Base-by-base conservation (phyloP, 352 stramenopile genomes). In the Phytophthora palmivora region DNA sequence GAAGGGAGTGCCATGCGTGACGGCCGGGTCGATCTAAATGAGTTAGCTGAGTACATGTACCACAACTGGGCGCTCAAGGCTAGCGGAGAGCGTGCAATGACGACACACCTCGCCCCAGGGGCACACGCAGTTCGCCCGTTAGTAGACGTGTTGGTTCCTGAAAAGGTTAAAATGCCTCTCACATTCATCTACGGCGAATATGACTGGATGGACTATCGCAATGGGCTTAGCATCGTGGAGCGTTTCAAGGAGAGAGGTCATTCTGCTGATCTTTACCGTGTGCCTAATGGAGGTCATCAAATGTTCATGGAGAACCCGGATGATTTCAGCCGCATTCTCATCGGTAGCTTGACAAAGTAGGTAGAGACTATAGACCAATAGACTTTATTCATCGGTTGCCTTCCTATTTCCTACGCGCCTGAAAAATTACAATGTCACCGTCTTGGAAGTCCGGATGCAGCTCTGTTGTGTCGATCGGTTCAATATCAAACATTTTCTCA, bases 161-260 rank as follows among this genome's bases (percentile, higher is more conserved):
- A 85, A 43, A 63, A 58, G 4, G 69, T 95, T 8, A 71, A 81
- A 48, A 94, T 94, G 87, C 87, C 87, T 19, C 62, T 95, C 14
- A 90, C 84, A 26, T 94, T 95, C 55, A 86, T 95, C 42, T 94
- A 94, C 56, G 83, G 85, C 37, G 79, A 92, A 22, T 84, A 74
- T 26, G 87, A 95, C 69, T 95, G 87, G 87, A 95, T 95, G 87
- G 84, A 95, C 68, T 92, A 88, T 53, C 73, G 72, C 34, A 80
- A 89, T 47, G 82, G 84, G 16, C 56, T 78, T 41, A 60, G 75
- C 12, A 78, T 95, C n/a, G 78, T 93, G 11, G 66, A 91, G 18
- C 59, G 59, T 4, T 84, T 94, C n/a, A 63, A 70, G 19, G 41
- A 66, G 6, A 58, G 69, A 0, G 67, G 52, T 10, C 71, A 68